Conservation (phyloP, 257 asterid genomes). For the Nicotiana knightiana region DNA sequence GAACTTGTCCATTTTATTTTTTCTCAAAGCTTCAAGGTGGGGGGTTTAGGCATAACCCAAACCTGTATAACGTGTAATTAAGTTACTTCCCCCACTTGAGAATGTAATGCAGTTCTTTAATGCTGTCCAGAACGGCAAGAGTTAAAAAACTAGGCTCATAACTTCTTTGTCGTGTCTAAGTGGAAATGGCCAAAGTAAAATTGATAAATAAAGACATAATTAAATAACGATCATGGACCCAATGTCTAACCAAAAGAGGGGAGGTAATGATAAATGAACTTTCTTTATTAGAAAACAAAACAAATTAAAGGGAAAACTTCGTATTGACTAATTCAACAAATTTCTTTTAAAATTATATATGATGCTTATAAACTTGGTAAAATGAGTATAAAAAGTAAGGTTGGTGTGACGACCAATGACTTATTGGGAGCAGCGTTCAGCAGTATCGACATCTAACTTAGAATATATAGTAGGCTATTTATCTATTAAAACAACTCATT, state of each 20-base stretch:
- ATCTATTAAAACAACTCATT: not conserved
- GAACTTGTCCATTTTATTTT: no score
- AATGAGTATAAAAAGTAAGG: not conserved
- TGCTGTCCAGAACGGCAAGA: not conserved
- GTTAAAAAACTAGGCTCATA: not conserved
- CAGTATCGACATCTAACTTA: not conserved
- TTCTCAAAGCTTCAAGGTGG: no score
- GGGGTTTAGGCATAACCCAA: no score
- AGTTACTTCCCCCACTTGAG: no score
- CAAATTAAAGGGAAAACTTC: not conserved
- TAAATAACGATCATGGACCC: not conserved
- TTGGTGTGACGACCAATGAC: not conserved
- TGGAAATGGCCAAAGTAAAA: not conserved
- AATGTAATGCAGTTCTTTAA: not conserved
- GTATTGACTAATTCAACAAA: not conserved
- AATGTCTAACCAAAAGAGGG: not conserved
- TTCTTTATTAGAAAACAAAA: not conserved
- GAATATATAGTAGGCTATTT: not conserved
- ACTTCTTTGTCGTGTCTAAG: not conserved
- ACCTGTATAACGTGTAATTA: no score
- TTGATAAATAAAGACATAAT: not conserved
- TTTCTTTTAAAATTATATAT: no score
- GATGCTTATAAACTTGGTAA: not conserved
- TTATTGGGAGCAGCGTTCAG: not conserved
- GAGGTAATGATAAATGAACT: not conserved